Evolutionary conservation across 1,284 basidiomycete genomes (phyloP), one percentile per base, ranked within the genome.

Genomic region (Ceraceosorus bombacis): DNA sequence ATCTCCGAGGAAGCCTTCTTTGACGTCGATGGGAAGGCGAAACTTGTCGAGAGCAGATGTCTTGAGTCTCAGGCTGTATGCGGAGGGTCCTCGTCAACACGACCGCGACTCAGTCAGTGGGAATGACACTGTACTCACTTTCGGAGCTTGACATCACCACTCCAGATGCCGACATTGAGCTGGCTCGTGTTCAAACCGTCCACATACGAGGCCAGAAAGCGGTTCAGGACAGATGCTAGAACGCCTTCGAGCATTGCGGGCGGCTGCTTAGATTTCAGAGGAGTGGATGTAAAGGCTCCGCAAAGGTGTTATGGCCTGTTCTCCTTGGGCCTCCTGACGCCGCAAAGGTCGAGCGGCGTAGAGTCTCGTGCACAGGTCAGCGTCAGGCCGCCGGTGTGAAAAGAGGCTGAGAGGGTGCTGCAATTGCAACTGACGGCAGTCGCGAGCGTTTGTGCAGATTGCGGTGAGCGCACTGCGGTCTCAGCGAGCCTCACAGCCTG

Each of bases 41-140:
- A 98, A 95, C 78, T 96, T 93, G 80, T 99, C 95, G 60, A 99
- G 82, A 0, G 90, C 91, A 50, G 89, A 89, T 79, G 88, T 93
- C 82, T 96, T 98, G 69, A 99, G 82, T 54, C 86, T 86, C 53
- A 98, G 80, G 70, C 61, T 65, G 56, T 15, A 27, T 3, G 49
- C 15, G 40, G 1, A 37, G 4, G 40, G 17, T 13, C 58, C n/a
- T 41, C 36, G 50, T 56, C 10, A 43, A 10, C 13, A 62, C 41
- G 36, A 43, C 12, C 12, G 46, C 46, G 46, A 12, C 12, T 12
- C 46, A 48, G 46, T 15, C 12, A 12, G 50, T 10, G 55, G 38
- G 39, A 10, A 17, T 12, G 53, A 52, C 13, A 49, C 38, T 49
- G 53, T 7, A 64, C 64, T 57, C 60, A 63, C 62, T 74, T 76